Percentiles rank a stretch among this genome's conserved stretches.
phyloP scores from a whole-genome alignment of 306 rosid genomes.

The Delonix regia region DNA sequence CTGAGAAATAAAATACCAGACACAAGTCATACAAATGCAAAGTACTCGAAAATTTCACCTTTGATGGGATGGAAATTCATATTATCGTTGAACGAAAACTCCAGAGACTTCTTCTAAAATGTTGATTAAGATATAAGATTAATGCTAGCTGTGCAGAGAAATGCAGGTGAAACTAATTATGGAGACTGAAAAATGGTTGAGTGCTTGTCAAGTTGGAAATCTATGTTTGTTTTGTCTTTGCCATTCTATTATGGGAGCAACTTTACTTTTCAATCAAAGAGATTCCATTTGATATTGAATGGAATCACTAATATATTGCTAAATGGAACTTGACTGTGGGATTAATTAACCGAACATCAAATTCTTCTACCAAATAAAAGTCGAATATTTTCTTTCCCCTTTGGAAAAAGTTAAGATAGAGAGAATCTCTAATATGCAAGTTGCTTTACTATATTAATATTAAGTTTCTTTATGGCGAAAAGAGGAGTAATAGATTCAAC shows the following conservation, averaged over 20 bases:
- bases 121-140: too few relatives aligned
- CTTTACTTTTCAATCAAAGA: background rate
- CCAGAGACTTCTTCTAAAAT: too few relatives aligned
- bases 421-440: background rate
- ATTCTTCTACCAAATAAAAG: background rate
- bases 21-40: too few relatives aligned
- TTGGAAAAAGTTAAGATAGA: background rate
- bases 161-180: background rate
- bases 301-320: background rate
- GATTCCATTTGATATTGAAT: background rate
- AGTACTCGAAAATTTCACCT: too few relatives aligned
- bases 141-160: background rate
- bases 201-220: background rate
- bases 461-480: background rate
- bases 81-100: too few relatives aligned
- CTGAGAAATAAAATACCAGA: too few relatives aligned
- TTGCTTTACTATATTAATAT: background rate
- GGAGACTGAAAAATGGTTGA: background rate
- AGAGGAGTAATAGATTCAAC: background rate
- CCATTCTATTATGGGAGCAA: background rate
- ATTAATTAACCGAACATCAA: background rate
- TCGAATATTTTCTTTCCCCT: background rate
- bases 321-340: background rate
- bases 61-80: too few relatives aligned
- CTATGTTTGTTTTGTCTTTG: background rate